Conservation (phyloP, 1,139 yeast genomes). For the Nakaseomyces nivariensis region DNA sequence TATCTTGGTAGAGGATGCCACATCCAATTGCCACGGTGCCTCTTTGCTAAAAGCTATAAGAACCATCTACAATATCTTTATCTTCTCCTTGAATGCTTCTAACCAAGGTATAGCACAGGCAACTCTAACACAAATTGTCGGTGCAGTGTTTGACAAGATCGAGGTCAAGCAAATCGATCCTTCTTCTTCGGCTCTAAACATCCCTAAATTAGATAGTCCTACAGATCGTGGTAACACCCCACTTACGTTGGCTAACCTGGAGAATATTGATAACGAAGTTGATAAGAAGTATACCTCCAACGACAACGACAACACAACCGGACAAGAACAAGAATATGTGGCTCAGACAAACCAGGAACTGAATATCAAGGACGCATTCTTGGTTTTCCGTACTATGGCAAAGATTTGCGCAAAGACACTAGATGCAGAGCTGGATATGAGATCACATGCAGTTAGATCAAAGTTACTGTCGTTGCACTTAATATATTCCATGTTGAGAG, state of each 20-base stretch:
- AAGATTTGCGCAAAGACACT: conserved; percentile 75
- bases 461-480: conserved; percentile 81
- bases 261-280: conserved; percentile 41
- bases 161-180: conserved; percentile 14
- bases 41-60: conserved; percentile 82
- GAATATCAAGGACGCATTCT: conserved; percentile 80
- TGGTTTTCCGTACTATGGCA: conserved; percentile 90
- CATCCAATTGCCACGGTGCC: conserved; percentile 82
- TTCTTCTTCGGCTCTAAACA: conserved; percentile 4
- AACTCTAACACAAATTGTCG: conserved; percentile 81
- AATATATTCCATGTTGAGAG: conserved; percentile 74
- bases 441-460: conserved; percentile 86
- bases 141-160: conserved; percentile 74
- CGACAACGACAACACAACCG: conserved; percentile 51
- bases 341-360: conserved; percentile 53
- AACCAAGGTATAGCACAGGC: conserved; percentile 97
- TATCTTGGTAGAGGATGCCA: conserved; percentile 53
- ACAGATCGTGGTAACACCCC: conserved; percentile 2
- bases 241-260: conserved; percentile 51
- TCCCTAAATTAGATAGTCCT: not conserved
- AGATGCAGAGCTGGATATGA: conserved; percentile 74
- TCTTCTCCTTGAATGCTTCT: conserved; percentile 66
- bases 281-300: not conserved
- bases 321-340: conserved; percentile 27
- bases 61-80: conserved; percentile 85